Evolutionary conservation across 371 early-diverging fungal genomes (phyloP), one percentile per base, ranked within the genome.

Genomic region (Lichtheimia ramosa): DNA sequence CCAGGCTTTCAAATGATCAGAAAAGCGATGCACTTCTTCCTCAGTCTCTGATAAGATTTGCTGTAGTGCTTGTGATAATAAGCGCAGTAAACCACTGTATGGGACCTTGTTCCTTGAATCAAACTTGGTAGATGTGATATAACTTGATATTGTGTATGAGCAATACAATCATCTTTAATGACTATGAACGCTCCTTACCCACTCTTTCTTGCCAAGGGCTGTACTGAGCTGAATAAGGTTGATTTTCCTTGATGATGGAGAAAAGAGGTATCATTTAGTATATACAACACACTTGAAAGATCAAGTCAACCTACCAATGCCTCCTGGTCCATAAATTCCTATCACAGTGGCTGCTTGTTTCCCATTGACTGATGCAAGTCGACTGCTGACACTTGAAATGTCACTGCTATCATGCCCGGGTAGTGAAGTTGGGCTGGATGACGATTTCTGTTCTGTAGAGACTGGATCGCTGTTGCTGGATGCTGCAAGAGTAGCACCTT

Each of bases 31-130:
- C 21, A 67, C 73, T 20, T 78, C 79, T 8, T 73, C 74, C 48
- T 69, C 73, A 0, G 71, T 66, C 58, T 78, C 75, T 5, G 79
- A 75, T 25, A 78, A 51, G n/a, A 78, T 71, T 54, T 78, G 79
- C 18, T 75, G 75, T 25, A 78, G 28, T 3, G 75, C 68, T 50
- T 75, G 75, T 12, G 79, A 78, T 13, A 78, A 51, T n/a, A 67
- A 73, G n/a, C 66, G 66, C 8, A 73, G 51, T 12, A 78, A 69
- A 21, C 69, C 69, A 18, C 73, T 66, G 46, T 75, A 78, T 23
- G 79, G 79, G 15, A 64, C 64, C 50, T 68, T 66, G 20, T 75
- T 73, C 24, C 79, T 57, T 16, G 63, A 58, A 62, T 79, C 79
- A 49, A 73, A 75, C 56, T 79, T 79, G 2, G 72, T 54, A 0